phyloP scores from a whole-genome alignment of 2,329 filamentous ascomycete species.

The Paracoccidioides lutzii region DNA sequence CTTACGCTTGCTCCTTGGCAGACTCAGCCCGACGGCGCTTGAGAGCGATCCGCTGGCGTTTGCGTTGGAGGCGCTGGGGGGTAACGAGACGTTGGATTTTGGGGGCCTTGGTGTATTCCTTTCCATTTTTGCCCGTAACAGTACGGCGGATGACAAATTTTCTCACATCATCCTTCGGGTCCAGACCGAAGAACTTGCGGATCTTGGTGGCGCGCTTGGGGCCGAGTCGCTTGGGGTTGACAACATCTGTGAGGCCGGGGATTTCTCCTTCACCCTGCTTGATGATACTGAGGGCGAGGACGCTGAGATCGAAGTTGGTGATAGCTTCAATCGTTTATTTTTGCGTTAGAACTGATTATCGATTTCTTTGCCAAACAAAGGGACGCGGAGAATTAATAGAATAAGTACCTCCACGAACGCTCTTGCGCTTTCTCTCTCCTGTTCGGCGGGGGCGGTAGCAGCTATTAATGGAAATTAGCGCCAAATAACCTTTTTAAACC shows the following conservation, averaged over 20 bases:
- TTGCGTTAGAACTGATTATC: constrained; percentile 1
- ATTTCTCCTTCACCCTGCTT: constrained; percentile 96
- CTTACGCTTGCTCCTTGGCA: constrained; percentile 97
- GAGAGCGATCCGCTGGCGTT: constrained; percentile 93
- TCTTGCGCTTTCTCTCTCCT: constrained; percentile 99
- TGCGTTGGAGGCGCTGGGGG: constrained; percentile 99
- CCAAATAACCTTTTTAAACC: background rate
- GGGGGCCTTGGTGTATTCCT: constrained; percentile 98
- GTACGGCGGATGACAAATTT: constrained; percentile 99
- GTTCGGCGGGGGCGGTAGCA: constrained; percentile 98
- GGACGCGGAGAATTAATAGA: background rate
- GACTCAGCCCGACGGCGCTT: constrained; percentile 97
- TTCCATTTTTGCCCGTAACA: constrained; percentile 88
- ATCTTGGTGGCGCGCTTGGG: constrained; percentile 99
- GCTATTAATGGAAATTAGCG: constrained; percentile 25
- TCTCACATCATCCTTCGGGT: constrained; percentile 99
- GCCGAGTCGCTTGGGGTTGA: constrained; percentile 97
- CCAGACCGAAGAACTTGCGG: constrained; percentile 98
- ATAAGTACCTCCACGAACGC: constrained; percentile 59
- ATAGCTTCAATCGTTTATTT: constrained; percentile 52
- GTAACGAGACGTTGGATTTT: constrained; percentile 99
- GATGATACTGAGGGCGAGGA: constrained; percentile 87
- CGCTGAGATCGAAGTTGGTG: constrained; percentile 86
- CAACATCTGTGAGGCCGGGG: constrained; percentile 91
- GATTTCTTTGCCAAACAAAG: background rate